These are phyloP conservation scores for Schizopora paradoxa DNA, from an alignment of 1,284 basidiomycete genomes.

Conservation along the genomic window DNA sequence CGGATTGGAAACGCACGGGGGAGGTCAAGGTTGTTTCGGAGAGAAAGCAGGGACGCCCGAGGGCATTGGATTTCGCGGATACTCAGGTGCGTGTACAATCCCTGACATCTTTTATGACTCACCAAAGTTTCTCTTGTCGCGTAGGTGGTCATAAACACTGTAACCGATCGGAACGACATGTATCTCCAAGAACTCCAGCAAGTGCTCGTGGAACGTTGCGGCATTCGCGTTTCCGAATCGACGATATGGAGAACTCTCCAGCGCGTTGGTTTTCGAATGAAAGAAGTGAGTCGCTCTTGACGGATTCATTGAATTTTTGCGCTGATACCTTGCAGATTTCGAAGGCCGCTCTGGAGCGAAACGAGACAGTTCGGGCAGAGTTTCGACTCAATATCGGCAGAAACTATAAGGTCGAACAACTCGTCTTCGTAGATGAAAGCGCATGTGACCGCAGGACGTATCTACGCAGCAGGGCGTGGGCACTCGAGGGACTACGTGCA, in stretches of 20 bases:
- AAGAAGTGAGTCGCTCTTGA: slow-evolving; percentile 21
- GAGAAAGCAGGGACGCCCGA: no score
- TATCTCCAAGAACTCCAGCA: slow-evolving; percentile 17
- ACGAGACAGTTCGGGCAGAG: slow-evolving; percentile 19
- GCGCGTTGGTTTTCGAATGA: slow-evolving; percentile 21
- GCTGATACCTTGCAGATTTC: slow-evolving; percentile 22
- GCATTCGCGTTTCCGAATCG: slow-evolving; percentile 11
- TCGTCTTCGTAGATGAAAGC: slow-evolving; percentile 34
- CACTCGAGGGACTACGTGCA: slow-evolving; percentile 24
- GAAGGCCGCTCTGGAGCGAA: slow-evolving; percentile 22
- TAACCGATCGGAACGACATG: no score
- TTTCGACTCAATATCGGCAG: slow-evolving; percentile 23
- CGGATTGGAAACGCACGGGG: no score
- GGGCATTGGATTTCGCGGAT: no score
- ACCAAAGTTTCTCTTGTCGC: no score
- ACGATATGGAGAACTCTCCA: slow-evolving; percentile 23
- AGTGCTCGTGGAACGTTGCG: slow-evolving; percentile 13
- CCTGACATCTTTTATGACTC: no score
- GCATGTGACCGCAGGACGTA: slow-evolving; percentile 26
- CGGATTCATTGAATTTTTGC: no score
- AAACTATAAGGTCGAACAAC: slow-evolving; percentile 26
- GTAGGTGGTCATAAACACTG: no score
- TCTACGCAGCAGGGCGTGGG: slow-evolving; percentile 26
- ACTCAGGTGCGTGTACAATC: no score
- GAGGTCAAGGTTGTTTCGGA: no score